Percentiles rank a stretch among this genome's conserved stretches.
These are phyloP conservation scores for Elsinoe necatrix DNA, from an alignment of 2,329 filamentous ascomycete genomes.

Conservation along the genomic window DNA sequence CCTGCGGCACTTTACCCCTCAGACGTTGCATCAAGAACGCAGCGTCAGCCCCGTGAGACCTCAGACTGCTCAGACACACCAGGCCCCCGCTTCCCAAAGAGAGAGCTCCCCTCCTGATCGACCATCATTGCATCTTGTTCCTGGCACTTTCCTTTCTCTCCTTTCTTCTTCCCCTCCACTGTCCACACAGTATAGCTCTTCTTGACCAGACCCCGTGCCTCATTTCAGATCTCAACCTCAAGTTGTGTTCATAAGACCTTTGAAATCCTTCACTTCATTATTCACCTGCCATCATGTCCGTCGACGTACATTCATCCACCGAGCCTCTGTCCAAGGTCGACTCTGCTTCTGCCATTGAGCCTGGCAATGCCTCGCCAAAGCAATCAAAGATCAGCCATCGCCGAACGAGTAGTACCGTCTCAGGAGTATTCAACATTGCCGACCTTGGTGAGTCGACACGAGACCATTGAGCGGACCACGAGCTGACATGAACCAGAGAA, in stretches of 20 bases:
- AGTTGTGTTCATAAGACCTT: no score
- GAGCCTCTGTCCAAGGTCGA: conserved; percentile 74
- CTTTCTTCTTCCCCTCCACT: conserved; percentile 14
- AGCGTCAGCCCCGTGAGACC: conserved; percentile 1
- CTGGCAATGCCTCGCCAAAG: conserved; percentile 57
- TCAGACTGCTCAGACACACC: conserved; percentile 1
- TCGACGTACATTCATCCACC: conserved; percentile 28
- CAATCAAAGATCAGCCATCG: conserved; percentile 58
- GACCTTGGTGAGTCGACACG: conserved; percentile 61
- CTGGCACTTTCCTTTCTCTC: conserved; percentile 12
- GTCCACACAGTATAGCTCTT: neutral
- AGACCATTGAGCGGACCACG: neutral
- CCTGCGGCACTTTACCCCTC: conserved; percentile 15
- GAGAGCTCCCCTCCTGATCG: conserved; percentile 3
- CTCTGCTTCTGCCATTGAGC: conserved; percentile 68
- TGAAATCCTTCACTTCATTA: neutral
- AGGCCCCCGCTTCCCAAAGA: conserved; percentile 8
- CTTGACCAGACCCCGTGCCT: neutral
- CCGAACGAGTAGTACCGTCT: conserved; percentile 62
- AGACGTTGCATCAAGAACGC: conserved; percentile 14
- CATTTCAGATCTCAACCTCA: neutral
- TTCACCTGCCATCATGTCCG: conserved; percentile 39
- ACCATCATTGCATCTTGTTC: conserved; percentile 13
- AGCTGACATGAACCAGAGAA: conserved; percentile 48
- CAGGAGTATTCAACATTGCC: conserved; percentile 72